Evolutionary conservation across 2,329 filamentous ascomycete genomes (phyloP), one percentile per base, ranked within the genome.

Genomic region (Ascochyta koolunga): DNA sequence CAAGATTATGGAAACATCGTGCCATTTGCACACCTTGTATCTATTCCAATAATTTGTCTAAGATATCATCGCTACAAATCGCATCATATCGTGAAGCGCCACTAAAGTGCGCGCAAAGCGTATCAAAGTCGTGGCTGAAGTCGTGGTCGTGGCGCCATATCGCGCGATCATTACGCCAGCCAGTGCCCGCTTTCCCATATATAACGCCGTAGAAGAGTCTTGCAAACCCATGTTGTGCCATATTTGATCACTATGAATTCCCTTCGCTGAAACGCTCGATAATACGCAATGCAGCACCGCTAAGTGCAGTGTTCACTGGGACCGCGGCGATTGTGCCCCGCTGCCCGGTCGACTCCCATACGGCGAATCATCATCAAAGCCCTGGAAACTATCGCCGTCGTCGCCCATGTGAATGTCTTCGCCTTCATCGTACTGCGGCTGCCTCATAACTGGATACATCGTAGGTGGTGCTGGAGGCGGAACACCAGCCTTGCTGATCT

Each of bases 401-500:
- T 70, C 68, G 7, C 57, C 55, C 67, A 72, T 69, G 6, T 72
- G 60, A n/a, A 68, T 54, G 27, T 73, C 66, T 5, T 55, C 61
- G 19, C 60, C 58, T 21, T 62, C 53, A 18, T 59, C 54, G 32
- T 56, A 57, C 35, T 62, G 61, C 18, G 59, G 58, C 24, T 56
- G 62, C 6, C 59, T 61, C 60, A 67, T 66, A n/a, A 38, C 61
- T 13, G 65, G 60, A n/a, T 56, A 58, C 50, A 59, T 65, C 41
- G 54, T 61, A 32, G 65, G 56, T 15, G 67, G 63, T 10, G 65
- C 64, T 15, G 67, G 61, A 19, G 71, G 71, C 13, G 73, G 73
- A 16, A 76, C 75, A 21, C 74, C 74, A 36, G 65, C 68, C 35
- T 43, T 73, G 54, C 72, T 76, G 42, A 76, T 69, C 49, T 75